Evolutionary conservation across 352 stramenopile species (phyloP).

Genomic region (Phytophthora macrochlamydospora): DNA sequence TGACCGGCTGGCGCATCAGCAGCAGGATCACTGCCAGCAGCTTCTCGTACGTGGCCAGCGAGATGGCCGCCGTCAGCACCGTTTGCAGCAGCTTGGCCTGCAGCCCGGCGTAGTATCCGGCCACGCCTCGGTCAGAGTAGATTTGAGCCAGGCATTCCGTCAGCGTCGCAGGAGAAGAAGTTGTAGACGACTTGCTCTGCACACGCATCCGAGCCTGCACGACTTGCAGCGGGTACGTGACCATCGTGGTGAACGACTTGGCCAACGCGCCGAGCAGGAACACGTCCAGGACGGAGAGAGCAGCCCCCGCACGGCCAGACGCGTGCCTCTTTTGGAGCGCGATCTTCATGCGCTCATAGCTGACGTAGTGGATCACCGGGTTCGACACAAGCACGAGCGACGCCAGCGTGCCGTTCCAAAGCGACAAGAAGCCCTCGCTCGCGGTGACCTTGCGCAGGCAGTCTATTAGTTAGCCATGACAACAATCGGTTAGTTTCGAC

Average conservation of each 20-base stretch:
- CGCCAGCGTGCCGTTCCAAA: conserved; percentile 92
- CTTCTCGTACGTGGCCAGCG: conserved; percentile 95
- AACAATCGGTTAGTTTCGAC: background rate
- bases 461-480: conserved; percentile 22
- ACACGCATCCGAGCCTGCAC: conserved; percentile 91
- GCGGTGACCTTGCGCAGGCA: conserved; percentile 59
- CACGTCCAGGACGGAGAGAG: conserved; percentile 81
- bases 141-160: conserved; percentile 60
- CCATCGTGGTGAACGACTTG: conserved; percentile 92
- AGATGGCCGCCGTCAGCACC: conserved; percentile 92
- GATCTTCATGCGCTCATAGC: conserved; percentile 93
- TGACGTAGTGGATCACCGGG: conserved; percentile 95
- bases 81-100: conserved; percentile 95
- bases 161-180: conserved; percentile 18
- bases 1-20: conserved; percentile 48
- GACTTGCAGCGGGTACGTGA: conserved; percentile 95
- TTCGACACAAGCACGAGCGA: conserved; percentile 95
- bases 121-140: conserved; percentile 71
- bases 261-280: conserved; percentile 92
- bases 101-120: conserved; percentile 90
- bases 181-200: conserved; percentile 39
- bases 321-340: conserved; percentile 50
- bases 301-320: conserved; percentile 14
- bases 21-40: conserved; percentile 69
- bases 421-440: conserved; percentile 79